Conservation (phyloP, 306 rosid genomes). For the Notholithocarpus densiflorus region DNA sequence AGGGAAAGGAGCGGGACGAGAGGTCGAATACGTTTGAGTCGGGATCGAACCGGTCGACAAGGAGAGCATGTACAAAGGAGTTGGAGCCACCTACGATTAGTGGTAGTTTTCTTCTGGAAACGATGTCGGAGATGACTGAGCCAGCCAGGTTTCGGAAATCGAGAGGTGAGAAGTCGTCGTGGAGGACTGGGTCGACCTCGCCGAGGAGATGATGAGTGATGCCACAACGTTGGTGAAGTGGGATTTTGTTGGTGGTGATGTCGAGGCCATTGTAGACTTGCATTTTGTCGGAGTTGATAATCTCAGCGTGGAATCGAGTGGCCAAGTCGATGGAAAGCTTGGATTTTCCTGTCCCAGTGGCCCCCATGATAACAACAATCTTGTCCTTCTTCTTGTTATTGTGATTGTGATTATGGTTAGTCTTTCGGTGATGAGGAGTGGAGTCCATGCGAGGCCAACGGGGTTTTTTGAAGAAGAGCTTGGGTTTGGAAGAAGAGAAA, state of each 20-base stretch:
- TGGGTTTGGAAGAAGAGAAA: too few species aligned
- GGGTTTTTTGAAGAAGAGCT: too few species aligned
- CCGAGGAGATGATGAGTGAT: conserved; percentile 84
- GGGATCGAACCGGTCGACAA: conserved; percentile 47
- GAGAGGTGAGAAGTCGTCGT: conserved; percentile 48
- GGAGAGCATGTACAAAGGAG: conserved; percentile 71
- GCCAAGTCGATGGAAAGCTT: conserved; percentile 83
- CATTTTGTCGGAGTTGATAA: conserved; percentile 89
- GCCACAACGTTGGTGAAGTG: conserved; percentile 43
- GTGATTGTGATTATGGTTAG: too few species aligned
- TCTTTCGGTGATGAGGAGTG: background rate
- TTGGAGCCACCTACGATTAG: conserved; percentile 83
- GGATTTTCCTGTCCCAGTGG: conserved; percentile 89
- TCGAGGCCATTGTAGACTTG: conserved; percentile 81
- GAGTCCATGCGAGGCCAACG: conserved; percentile 51
- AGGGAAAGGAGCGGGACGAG: conserved; percentile 20
- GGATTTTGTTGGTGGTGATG: conserved; percentile 84
- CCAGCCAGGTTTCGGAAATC: conserved; percentile 55
- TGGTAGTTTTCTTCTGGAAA: conserved; percentile 45
- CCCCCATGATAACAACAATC: conserved; percentile 68
- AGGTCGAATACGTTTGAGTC: conserved; percentile 35
- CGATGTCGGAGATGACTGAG: conserved; percentile 29
- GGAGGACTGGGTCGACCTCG: conserved; percentile 31
- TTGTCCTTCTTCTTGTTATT: conserved; percentile 50
- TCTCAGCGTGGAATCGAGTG: conserved; percentile 54